Conservation (phyloP, 108 stramenopile species). For the Nannochloropsis granulata region DNA sequence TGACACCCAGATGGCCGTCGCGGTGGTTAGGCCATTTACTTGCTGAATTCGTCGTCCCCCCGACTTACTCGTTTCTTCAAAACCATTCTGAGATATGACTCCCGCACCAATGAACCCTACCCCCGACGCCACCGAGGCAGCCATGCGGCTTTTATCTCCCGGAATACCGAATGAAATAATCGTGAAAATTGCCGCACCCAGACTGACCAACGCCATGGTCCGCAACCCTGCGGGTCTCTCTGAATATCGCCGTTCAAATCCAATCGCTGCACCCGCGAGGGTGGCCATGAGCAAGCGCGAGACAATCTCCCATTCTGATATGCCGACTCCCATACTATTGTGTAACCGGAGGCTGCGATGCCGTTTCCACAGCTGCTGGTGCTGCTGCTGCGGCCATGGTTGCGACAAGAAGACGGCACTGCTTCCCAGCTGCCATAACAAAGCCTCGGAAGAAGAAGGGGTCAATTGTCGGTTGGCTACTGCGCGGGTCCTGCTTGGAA, state of each 20-base stretch:
- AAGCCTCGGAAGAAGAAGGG: no score
- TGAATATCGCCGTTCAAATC: conserved; percentile 52
- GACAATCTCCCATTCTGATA: not conserved
- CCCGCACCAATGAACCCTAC: conserved; percentile 53
- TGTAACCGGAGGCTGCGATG: not conserved
- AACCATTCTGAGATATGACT: conserved; percentile 33
- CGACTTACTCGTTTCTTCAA: not conserved
- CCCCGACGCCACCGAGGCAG: conserved; percentile 46
- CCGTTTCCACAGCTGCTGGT: no score
- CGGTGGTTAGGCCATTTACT: conserved; percentile 57
- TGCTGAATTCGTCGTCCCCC: conserved; percentile 9
- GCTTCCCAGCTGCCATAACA: no score
- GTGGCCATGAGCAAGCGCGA: conserved; percentile 16
- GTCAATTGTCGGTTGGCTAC: no score
- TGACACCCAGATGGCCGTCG: conserved; percentile 67
- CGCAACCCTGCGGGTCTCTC: conserved; percentile 78
- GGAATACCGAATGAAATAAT: conserved; percentile 52
- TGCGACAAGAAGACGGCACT: no score
- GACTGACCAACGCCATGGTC: conserved; percentile 65
- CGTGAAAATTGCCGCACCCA: conserved; percentile 71
- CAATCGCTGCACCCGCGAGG: conserved; percentile 16
- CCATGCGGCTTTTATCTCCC: conserved; percentile 58
- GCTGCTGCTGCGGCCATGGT: no score
- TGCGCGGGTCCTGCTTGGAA: no score
- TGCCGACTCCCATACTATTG: not conserved